These are phyloP conservation scores for Aspergillus neotritici DNA, from an alignment of 2,329 filamentous ascomycete genomes.

Conservation along the genomic window DNA sequence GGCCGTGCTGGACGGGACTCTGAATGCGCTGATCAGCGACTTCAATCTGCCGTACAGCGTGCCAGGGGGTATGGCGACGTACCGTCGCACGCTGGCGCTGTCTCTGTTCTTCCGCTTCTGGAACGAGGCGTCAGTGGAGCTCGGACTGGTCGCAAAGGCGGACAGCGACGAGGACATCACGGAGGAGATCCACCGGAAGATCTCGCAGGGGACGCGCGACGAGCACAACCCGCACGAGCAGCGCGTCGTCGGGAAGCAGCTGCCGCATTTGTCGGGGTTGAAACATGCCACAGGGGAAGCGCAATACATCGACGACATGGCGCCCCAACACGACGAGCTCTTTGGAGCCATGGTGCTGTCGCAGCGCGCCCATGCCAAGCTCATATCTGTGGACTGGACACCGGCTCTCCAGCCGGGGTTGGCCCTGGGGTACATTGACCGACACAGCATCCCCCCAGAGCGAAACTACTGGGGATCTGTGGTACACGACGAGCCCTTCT, in stretches of 20 bases:
- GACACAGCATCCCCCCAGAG: conserved; percentile 64
- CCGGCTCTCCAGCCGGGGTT: conserved; percentile 69
- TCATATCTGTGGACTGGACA: conserved; percentile 66
- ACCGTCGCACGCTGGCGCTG: conserved; percentile 72
- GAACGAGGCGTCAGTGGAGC: conserved; percentile 64
- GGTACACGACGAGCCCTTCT: conserved; percentile 65
- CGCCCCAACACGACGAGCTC: conserved; percentile 70
- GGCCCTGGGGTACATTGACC: conserved; percentile 71
- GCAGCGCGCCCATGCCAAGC: conserved; percentile 71
- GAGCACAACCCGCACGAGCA: conserved; percentile 61
- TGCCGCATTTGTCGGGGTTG: conserved; percentile 72
- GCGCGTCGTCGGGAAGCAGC: conserved; percentile 71
- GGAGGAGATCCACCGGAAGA: conserved; percentile 68
- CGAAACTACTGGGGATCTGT: conserved; percentile 74
- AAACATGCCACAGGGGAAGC: conserved; percentile 85
- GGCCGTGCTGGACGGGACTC: conserved; percentile 70
- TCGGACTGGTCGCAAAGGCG: conserved; percentile 47
- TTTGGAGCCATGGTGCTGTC: conserved; percentile 76
- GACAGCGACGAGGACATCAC: conserved; percentile 59
- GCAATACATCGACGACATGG: conserved; percentile 85
- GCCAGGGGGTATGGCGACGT: conserved; percentile 85
- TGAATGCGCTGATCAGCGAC: conserved; percentile 70
- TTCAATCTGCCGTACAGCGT: conserved; percentile 80
- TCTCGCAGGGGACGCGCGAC: conserved; percentile 72
- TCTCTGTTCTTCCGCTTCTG: conserved; percentile 94